Evolutionary conservation across 805 yeast genomes (phyloP).

Genomic region (Candida boleticola): DNA sequence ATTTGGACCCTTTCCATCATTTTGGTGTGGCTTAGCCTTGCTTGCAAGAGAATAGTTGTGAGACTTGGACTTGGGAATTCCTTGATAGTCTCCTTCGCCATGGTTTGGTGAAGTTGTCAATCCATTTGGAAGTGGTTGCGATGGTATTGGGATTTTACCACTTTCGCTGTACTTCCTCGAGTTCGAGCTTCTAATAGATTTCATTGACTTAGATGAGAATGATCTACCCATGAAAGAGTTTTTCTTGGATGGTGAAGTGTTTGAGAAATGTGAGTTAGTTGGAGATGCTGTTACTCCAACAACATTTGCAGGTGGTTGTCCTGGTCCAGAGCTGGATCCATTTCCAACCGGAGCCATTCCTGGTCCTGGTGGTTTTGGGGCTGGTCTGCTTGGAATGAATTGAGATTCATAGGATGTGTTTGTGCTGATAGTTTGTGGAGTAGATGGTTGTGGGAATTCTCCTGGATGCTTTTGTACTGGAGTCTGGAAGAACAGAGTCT

Average conservation of each 20-base stretch:
- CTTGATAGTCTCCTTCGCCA: conserved; percentile 10
- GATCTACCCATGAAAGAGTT: conserved; percentile 31
- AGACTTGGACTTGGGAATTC: conserved; percentile 41
- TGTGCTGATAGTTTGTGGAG: conserved; percentile 27
- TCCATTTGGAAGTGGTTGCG: conserved; percentile 22
- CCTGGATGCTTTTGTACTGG: conserved; percentile 3
- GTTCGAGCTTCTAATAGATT: conserved; percentile 21
- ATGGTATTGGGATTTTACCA: conserved; percentile 26
- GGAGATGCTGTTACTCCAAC: conserved; percentile 1
- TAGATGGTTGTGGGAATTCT: conserved; percentile 7
- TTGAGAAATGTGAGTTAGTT: not conserved
- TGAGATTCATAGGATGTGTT: conserved; percentile 31
- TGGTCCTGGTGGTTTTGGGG: conserved; percentile 55
- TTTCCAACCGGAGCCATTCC: not conserved
- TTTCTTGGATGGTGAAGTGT: conserved; percentile 7
- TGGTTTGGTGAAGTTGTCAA: conserved; percentile 18
- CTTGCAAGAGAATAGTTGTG: conserved; percentile 37
- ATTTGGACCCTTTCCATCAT: conserved; percentile 20
- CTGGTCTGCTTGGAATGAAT: conserved; percentile 66
- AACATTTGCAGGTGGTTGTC: conserved; percentile 13
- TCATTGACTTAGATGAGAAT: conserved; percentile 37
- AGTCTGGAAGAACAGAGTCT: conserved; percentile 16
- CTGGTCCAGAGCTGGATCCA: conserved; percentile 5
- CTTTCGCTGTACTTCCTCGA: conserved; percentile 34
- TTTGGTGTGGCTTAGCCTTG: conserved; percentile 15